Percentiles rank a stretch among this genome's conserved stretches.
phyloP scores from a whole-genome alignment of 805 yeast species.

The Hanseniaspora singularis region DNA sequence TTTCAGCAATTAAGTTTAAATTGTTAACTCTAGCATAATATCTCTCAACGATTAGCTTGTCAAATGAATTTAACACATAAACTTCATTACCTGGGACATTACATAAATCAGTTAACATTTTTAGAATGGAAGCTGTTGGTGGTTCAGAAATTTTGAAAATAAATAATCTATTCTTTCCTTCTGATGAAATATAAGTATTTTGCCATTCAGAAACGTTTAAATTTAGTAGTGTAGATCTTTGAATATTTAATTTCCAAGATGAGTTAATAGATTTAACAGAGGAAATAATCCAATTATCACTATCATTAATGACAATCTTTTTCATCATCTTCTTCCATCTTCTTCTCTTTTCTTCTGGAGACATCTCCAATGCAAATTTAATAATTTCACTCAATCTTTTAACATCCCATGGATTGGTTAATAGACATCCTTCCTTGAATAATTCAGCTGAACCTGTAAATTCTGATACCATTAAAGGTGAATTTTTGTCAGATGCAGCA shows the following conservation, averaged over 20 bases:
- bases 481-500: slow-evolving; percentile 55
- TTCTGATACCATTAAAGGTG: slow-evolving; percentile 80
- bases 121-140: slow-evolving; percentile 49
- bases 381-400: slow-evolving; percentile 54
- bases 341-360: slow-evolving; percentile 40
- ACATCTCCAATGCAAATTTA: slow-evolving; percentile 53
- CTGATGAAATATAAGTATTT: slow-evolving; percentile 25
- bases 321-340: slow-evolving; percentile 53
- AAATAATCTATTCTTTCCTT: slow-evolving; percentile 32
- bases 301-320: slow-evolving; percentile 55
- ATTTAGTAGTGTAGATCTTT: slow-evolving; percentile 29
- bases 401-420: slow-evolving; percentile 87
- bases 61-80: slow-evolving; percentile 57
- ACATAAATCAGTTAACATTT: slow-evolving; percentile 48
- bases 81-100: slow-evolving; percentile 51
- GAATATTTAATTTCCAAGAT: slow-evolving; percentile 41
- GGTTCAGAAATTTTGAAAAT: slow-evolving; percentile 38
- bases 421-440: slow-evolving; percentile 53
- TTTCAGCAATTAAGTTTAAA: slow-evolving; percentile 78
- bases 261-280: slow-evolving; percentile 43
- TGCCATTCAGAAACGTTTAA: slow-evolving; percentile 25
- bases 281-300: slow-evolving; percentile 57
- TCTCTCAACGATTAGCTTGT: slow-evolving; percentile 52
- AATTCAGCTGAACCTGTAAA: slow-evolving; percentile 89
- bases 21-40: slow-evolving; percentile 54